Base-by-base conservation (phyloP, 1,284 basidiomycete genomes). In the Uromyces viciae-fabae region DNA sequence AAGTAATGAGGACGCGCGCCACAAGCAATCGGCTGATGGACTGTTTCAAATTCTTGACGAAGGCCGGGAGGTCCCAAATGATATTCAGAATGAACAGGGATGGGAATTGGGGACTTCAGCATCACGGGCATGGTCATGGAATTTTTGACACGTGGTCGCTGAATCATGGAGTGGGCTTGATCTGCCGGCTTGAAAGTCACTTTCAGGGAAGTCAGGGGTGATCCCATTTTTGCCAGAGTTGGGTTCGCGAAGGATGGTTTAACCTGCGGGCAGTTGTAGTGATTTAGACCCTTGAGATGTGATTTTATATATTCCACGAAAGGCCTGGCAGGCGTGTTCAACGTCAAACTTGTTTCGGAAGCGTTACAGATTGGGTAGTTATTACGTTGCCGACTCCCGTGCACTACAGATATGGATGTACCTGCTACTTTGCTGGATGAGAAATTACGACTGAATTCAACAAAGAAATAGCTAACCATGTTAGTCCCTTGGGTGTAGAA, bases 381-480 rank as follows among this genome's bases (percentile, higher is more conserved):
- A 42, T 69, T 78, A 14, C 75, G 75, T 28, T 78, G 75, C 14
- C 75, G 62, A 52, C 75, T 78, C 17, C 75, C 75, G 46, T 78
- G 75, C n/a, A 78, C 75, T 25, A 78, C 75, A 43, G 75, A 69
- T 42, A 78, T 9, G 31, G 75, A 25, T 3, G 75, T 19, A 7
- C 0, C n/a, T 14, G 25, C 33, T 15, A 36, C 3, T 38, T 19
- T 40, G 46, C n/a, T 46, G n/a, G 75, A 54, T 7, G 64, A 33
- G 0, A 42, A 42, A 28, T 66, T 56, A 36, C 69, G 43, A 42
- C 75, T 69, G 62, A 36, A 49, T 54, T 40, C 19, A 25, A 49
- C 5, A 58, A 36, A 3, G 25, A 36, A 66, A 22, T 66, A 66
- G 40, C n/a, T n/a, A 31, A 36, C 33, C 5, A 33, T 19, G 31